Base-by-base conservation (phyloP, 805 yeast species). In the Candida pseudofarinosa region DNA sequence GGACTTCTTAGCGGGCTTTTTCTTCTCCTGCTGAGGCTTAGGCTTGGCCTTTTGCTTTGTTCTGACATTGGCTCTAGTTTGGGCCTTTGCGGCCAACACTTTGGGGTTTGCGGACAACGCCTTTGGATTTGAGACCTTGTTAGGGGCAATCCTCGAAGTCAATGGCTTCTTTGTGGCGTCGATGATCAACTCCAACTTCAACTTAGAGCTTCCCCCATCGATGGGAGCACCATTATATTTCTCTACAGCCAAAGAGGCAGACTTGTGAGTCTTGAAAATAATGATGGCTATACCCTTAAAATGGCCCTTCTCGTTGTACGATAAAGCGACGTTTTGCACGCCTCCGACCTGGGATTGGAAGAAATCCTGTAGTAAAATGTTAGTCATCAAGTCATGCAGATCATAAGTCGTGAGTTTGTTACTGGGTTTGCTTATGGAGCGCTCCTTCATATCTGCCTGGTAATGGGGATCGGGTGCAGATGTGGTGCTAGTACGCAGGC, bases 221-320 rank as follows among this genome's bases (percentile, higher is more conserved):
- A 93, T 86, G 58, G 96, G 90, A 36, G 96, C 91, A 59, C 93
- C 91, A 65, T 91, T 86, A 73, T 84, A 91, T 58, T 82, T 83
- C 58, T 81, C 79, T 56, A 86, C 86, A 39, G 97, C 96, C 56
- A 71, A 74, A 48, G 77, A 69, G 40, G 98, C 98, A 62, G 76
- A 75, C 46, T 82, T 81, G 40, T 78, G 63, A 45, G 74, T 73
- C 59, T 71, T 80, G 74, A 93, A 93, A 45, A 83, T 74, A 56
- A 93, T 79, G 44, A 93, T 88, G 49, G 96, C 96, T 71, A 82
- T 79, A 67, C 99, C 99, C 50, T 85, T 85, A 51, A 95, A 88
- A 65, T 81, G 81, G 41, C 98, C 99, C 62, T 77, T 81, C 67
- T 83, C 88, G 62, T 88, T 88, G 75, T 86, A 93, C 55, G 83